phyloP scores from a whole-genome alignment of 164 flowering plant species.

The Warburgia ugandensis region DNA sequence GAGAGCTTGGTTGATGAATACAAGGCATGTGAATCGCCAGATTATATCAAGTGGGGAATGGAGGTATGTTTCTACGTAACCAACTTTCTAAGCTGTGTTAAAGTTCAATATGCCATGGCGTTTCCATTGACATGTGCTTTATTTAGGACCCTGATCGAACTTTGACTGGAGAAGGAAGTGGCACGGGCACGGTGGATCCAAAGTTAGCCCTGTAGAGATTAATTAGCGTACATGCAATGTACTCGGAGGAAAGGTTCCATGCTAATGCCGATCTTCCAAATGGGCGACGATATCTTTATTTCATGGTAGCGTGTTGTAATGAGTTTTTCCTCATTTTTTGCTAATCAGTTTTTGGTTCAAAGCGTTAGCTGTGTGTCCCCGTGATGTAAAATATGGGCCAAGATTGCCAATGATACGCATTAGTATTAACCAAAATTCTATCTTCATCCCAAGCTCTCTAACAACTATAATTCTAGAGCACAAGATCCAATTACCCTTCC shows the following conservation, averaged over 20 bases:
- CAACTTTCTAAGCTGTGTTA: not conserved
- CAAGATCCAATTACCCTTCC: no score
- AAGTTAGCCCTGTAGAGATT: constrained; percentile 20
- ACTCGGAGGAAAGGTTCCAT: not conserved
- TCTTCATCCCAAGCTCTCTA: no score
- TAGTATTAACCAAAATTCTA: no score
- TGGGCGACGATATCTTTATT: not conserved
- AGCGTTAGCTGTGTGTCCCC: no score
- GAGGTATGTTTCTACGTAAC: constrained; percentile 43
- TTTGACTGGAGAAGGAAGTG: constrained; percentile 78
- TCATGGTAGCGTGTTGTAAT: no score
- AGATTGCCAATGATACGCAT: no score
- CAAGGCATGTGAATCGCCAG: constrained; percentile 98
- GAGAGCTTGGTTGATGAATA: constrained; percentile 97
- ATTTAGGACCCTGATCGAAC: constrained; percentile 64
- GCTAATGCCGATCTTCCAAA: no score
- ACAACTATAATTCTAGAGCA: no score
- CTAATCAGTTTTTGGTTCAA: no score
- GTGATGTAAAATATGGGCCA: no score
- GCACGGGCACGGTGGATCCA: constrained; percentile 67
- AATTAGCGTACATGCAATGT: constrained; percentile 8
- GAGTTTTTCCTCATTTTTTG: no score
- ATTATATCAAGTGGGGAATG: constrained; percentile 99
- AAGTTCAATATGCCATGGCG: not conserved
- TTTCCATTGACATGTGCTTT: not conserved